Percentiles rank a stretch among this genome's conserved stretches.
phyloP scores from a whole-genome alignment of 2,329 filamentous ascomycete genomes.

The Leptographium galeiforme region DNA sequence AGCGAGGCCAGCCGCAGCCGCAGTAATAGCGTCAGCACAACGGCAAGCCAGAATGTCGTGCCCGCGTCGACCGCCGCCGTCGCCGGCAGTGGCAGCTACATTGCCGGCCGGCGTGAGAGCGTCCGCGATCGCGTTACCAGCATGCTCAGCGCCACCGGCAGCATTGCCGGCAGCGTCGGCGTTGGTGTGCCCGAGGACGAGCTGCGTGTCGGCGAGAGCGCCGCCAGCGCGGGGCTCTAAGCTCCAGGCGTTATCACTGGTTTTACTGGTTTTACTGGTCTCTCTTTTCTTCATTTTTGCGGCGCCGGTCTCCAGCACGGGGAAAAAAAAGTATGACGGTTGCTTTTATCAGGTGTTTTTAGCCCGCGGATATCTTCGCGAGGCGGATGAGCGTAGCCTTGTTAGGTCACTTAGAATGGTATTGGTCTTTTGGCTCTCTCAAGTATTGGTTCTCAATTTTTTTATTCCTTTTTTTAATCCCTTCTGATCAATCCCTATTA shows the following conservation, averaged over 20 bases:
- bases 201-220: conserved; percentile 48
- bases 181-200: conserved; percentile 47
- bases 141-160: conserved; percentile 24
- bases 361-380: too few species aligned
- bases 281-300: not conserved
- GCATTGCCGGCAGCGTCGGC: conserved; percentile 28
- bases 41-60: conserved; percentile 30
- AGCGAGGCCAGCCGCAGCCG: conserved; percentile 30
- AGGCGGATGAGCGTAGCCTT: too few species aligned
- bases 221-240: conserved; percentile 32
- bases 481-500: too few species aligned
- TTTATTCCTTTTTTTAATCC: too few species aligned
- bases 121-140: conserved; percentile 32
- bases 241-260: not conserved
- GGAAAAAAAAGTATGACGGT: too few species aligned
- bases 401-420: too few species aligned
- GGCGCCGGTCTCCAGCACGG: too few species aligned
- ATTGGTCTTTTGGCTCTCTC: too few species aligned
- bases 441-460: too few species aligned
- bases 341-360: too few species aligned
- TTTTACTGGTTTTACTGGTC: too few species aligned
- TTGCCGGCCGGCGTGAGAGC: conserved; percentile 31
- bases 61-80: conserved; percentile 11
- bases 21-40: conserved; percentile 41
- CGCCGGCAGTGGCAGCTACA: conserved; percentile 13